These are phyloP conservation scores for Pichia exigua DNA, from an alignment of 805 yeast species.

Conservation along the genomic window DNA sequence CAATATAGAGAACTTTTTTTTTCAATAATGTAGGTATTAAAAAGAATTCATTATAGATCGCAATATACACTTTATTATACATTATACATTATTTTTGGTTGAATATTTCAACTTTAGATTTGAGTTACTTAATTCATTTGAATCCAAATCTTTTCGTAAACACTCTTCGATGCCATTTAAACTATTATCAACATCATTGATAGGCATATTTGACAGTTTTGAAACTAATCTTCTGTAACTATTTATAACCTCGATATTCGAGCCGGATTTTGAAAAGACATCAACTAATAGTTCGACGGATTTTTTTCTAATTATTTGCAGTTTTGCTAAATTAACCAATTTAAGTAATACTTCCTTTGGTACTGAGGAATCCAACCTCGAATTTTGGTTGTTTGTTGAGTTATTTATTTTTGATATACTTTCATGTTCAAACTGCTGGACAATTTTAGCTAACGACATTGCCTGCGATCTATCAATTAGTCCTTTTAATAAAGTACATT, in stretches of 20 bases:
- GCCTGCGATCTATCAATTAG: constrained; percentile 38
- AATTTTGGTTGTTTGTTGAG: constrained; percentile 10
- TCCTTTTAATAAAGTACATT: constrained; percentile 16
- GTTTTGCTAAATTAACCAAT: constrained; percentile 37
- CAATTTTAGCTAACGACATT: constrained; percentile 35
- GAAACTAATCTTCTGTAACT: constrained; percentile 64
- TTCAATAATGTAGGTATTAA: no score
- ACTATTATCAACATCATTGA: constrained; percentile 59
- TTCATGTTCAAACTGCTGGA: constrained; percentile 31
- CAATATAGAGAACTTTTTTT: no score
- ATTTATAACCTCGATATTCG: constrained; percentile 47
- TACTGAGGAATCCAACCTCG: constrained; percentile 13
- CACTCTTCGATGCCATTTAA: constrained; percentile 48
- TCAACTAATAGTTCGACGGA: constrained; percentile 41
- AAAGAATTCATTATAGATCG: neutral
- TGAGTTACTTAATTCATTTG: neutral
- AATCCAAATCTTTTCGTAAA: constrained; percentile 6
- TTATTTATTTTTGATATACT: constrained; percentile 14
- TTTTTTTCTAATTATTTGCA: constrained; percentile 48
- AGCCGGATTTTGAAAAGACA: constrained; percentile 31
- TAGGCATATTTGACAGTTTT: constrained; percentile 58
- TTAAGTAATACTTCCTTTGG: constrained; percentile 7
- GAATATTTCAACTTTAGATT: neutral
- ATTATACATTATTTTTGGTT: neutral
- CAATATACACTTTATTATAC: neutral